Evolutionary conservation across 352 stramenopile genomes (phyloP), one percentile per base, ranked within the genome.

Genomic region (Phytophthora vignae): DNA sequence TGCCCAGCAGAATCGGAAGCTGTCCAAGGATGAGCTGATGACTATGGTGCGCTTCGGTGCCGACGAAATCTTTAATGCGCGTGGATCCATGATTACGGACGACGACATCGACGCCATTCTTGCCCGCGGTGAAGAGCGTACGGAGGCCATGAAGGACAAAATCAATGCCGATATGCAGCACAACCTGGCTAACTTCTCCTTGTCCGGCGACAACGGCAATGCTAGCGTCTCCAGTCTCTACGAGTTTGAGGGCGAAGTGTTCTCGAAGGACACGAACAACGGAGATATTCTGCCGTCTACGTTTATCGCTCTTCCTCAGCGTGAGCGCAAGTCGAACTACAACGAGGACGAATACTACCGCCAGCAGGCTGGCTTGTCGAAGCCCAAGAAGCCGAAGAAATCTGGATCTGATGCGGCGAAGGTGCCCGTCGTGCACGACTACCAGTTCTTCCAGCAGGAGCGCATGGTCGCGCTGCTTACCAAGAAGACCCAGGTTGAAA

Each of bases 11-110:
- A 97, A 97, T 71, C 89, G 93, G 15, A 97, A 96, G 74, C 73
- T 98, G 2, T 97, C 90, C 36, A 99, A 99, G 84, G 93, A 98
- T 56, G 98, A 99, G 63, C 86, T 99, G 15, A 99, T 99, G 96
- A 95, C 93, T 19, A 98, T 98, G 95, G 92, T 99, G 4, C 85
- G 89, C 7, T 97, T 97, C 48, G 90, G 90, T 62, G 90, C 90
- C 3, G 90, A 97, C 44, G 90, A 97, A 69, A 97, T 97, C 40
- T 97, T 97, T 56, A 97, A 95, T 53, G 87, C 88, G 7, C 84
- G 88, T 63, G 90, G 89, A 31, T 95, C 87, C 5, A 96, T 92
- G 83, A 95, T 97, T 67, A 97, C 93, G 31, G 94, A 98, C 57
- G 92, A 98, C 50, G 94, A 98, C 73, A 98, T 98, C 63, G 93